Evolutionary conservation across 352 stramenopile species (phyloP).

Genomic region (Elongisporangium senticosum): DNA sequence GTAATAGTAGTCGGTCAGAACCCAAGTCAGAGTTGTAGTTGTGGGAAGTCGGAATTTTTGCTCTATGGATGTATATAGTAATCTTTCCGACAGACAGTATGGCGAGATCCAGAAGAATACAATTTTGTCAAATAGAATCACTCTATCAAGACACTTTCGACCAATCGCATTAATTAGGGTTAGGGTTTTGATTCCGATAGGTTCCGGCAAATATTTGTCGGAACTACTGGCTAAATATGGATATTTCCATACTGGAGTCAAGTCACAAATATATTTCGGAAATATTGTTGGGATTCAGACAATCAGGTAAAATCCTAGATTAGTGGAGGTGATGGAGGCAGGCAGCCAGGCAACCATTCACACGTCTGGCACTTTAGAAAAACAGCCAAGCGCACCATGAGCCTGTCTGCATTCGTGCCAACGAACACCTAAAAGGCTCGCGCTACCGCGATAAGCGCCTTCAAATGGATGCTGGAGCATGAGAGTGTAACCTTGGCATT

Average conservation of each 20-base stretch:
- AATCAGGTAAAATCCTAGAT: slow-evolving; percentile 1
- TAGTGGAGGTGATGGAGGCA: no score
- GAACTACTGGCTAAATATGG: slow-evolving; percentile 8
- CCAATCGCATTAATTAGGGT: no score
- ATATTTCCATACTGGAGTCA: slow-evolving; percentile 5
- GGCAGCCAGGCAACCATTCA: no score
- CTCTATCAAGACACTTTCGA: no score
- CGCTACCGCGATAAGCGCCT: slow-evolving; percentile 3
- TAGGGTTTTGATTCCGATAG: no score
- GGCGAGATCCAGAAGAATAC: no score
- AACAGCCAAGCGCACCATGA: slow-evolving; percentile 7
- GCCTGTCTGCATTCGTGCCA: slow-evolving; percentile 6
- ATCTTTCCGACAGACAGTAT: no score
- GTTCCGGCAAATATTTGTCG: slow-evolving; percentile 15
- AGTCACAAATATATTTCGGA: slow-evolving; percentile 6
- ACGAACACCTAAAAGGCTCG: slow-evolving; percentile 10
- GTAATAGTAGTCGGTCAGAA: no score
- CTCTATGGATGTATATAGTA: no score
- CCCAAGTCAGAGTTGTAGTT: no score
- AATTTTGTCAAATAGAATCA: no score
- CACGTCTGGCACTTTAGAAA: slow-evolving; percentile 1
- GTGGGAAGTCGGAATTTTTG: no score
- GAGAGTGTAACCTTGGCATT: slow-evolving; percentile 2
- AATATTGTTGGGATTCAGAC: slow-evolving; percentile 3
- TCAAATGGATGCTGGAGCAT: slow-evolving; percentile 4